Base-by-base conservation (phyloP, 2,329 filamentous ascomycete genomes). In the Colletotrichum siamense region DNA sequence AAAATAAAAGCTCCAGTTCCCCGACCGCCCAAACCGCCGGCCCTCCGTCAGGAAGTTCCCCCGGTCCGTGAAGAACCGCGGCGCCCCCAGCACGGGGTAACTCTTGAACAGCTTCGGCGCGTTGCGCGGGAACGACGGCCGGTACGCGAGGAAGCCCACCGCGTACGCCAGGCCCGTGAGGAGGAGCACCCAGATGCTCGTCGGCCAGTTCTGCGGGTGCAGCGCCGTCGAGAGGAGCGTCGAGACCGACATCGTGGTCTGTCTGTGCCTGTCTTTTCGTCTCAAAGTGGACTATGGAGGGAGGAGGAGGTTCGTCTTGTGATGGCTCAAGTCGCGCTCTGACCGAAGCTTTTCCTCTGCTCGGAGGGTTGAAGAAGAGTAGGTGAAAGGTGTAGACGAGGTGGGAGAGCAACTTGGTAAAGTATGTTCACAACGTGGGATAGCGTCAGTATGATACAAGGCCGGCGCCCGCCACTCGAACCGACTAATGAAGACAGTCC, bases 1-100 rank as follows among this genome's bases (percentile, higher is more conserved):
- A 5, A 87, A 86, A 77, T 87, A 87, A 78, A 90, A 90, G 68
- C 84, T 87, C 78, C 89, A 91, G 65, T 87, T 87, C 30, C 87
- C 87, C 2, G 83, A 85, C 7, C 78, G 68, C 1, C 83, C 84
- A 9, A 82, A 76, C 16, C 77, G 78, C 8, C 78, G 78, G 12
- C 83, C 83, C n/a, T 84, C 73, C 22, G 78, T 79, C 69, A 86
- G 85, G 79, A 89, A 91, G 30, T 87, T 84, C 81, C 84, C 85
- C 69, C 89, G 83, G 18, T 83, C 75, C 5, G 86, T 86, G 83
- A 89, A 90, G 82, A 89, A 90, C 1, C 81, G 81, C 30, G 85
- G 72, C 3, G 86, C 82, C 4, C 89, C 89, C 5, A 88, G 73
- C 10, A 90, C 76, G 1, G 89, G 89, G 79, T 80, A 85, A 9